phyloP scores from a whole-genome alignment of 1,284 basidiomycete species.

The Tilletia caries region DNA sequence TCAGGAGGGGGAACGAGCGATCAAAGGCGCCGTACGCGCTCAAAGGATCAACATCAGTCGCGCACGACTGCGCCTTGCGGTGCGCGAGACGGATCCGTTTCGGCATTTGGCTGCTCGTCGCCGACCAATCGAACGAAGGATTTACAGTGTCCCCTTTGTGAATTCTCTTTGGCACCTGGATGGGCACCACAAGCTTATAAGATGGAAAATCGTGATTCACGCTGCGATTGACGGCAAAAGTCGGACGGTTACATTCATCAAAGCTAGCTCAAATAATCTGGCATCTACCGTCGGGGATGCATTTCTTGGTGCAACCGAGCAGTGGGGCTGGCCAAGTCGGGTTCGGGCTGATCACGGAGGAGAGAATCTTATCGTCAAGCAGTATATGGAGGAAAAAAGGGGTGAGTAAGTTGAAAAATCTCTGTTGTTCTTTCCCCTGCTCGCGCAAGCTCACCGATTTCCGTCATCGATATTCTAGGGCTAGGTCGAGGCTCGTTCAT shows the following conservation, averaged over 20 bases:
- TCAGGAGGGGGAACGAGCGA: neutral
- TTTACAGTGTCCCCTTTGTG: neutral
- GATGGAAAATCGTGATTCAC: neutral
- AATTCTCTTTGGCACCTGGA: slow-evolving; percentile 7
- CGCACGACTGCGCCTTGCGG: neutral
- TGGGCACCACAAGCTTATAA: neutral
- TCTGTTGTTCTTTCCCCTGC: too few species aligned
- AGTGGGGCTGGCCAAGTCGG: neutral
- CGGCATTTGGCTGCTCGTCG: neutral
- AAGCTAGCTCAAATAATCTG: neutral
- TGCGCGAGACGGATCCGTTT: neutral
- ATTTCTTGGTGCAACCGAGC: neutral
- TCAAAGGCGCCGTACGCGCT: neutral
- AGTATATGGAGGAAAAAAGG: neutral
- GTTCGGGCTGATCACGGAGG: neutral
- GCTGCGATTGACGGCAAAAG: slow-evolving; percentile 3
- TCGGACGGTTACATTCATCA: neutral
- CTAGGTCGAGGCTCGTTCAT: neutral
- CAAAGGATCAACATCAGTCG: neutral
- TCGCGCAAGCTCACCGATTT: too few species aligned
- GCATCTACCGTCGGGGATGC: neutral
- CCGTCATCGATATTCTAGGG: too few species aligned
- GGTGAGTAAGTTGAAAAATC: too few species aligned
- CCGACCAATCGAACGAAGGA: neutral
- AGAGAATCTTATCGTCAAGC: neutral